Conservation (phyloP, 108 stramenopile genomes). For the Cyclotella atomus region DNA sequence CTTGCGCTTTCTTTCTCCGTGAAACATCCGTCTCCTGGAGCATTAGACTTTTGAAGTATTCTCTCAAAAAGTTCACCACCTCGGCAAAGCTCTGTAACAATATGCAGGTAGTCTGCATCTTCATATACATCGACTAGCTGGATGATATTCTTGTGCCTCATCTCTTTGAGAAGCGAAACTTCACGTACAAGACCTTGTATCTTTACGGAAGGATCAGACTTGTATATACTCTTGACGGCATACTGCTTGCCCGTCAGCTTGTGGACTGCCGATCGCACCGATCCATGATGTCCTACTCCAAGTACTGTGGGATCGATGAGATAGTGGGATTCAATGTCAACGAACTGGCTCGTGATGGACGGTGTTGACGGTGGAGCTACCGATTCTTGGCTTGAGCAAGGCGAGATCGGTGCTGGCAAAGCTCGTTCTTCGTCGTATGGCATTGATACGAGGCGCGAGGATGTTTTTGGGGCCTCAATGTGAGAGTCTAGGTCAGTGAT, state of each 20-base stretch:
- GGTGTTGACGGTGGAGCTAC: background rate
- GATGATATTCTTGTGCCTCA: conserved; percentile 79
- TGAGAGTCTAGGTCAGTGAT: background rate
- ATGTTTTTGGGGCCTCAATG: background rate
- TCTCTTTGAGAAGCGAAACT: conserved; percentile 50
- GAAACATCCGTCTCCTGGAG: conserved; percentile 34
- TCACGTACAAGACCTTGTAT: conserved; percentile 44
- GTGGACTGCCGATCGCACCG: conserved; percentile 38
- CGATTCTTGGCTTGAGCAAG: conserved; percentile 15
- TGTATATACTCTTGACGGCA: conserved; percentile 45
- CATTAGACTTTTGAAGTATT: conserved; percentile 60
- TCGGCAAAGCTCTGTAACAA: conserved; percentile 82
- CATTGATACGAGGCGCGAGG: background rate
- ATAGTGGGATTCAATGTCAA: conserved; percentile 39
- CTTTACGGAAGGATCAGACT: conserved; percentile 17
- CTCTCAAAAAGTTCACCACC: conserved; percentile 87
- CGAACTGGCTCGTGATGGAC: conserved; percentile 16
- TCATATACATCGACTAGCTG: conserved; percentile 77
- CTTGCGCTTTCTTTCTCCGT: conserved; percentile 62
- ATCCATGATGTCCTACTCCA: conserved; percentile 41
- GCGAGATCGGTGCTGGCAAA: background rate
- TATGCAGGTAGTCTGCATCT: conserved; percentile 65
- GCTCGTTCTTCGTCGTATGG: conserved; percentile 9
- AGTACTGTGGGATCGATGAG: conserved; percentile 43
- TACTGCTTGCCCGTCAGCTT: conserved; percentile 33